Evolutionary conservation across 495 filamentous ascomycete genomes (phyloP).

Genomic region (Tuber borchii): DNA sequence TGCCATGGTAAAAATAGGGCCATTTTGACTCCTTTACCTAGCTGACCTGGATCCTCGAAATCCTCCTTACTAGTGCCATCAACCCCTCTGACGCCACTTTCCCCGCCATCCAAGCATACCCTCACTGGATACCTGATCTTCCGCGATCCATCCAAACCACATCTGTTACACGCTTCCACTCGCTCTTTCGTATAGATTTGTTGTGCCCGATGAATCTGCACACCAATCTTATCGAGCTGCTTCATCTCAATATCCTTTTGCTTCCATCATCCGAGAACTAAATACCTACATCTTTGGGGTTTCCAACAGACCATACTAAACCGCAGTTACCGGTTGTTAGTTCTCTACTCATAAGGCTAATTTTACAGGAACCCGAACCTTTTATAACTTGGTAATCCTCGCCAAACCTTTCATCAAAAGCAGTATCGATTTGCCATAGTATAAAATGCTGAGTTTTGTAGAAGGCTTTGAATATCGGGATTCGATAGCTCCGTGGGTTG

Average conservation of each 20-base stretch:
- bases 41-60: too few relatives aligned
- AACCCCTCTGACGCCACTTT: background rate
- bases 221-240: background rate
- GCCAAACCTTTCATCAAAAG: too few relatives aligned
- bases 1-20: background rate
- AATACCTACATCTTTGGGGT: background rate
- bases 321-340: background rate
- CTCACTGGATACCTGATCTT: background rate
- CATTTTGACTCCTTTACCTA: too few relatives aligned
- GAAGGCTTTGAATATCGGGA: background rate
- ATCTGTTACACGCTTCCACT: too few relatives aligned
- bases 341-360: background rate
- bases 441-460: background rate
- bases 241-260: background rate
- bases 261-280: background rate
- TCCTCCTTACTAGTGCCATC: too few relatives aligned
- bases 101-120: background rate
- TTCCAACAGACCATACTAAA: background rate
- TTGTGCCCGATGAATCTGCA: background rate
- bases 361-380: background rate
- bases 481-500: background rate
- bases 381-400: too few relatives aligned
- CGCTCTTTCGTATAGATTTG: too few relatives aligned
- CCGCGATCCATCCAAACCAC: background rate
- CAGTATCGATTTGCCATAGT: too few relatives aligned